phyloP scores from a whole-genome alignment of 1,284 basidiomycete genomes.

The Pseudozyma sp. region DNA sequence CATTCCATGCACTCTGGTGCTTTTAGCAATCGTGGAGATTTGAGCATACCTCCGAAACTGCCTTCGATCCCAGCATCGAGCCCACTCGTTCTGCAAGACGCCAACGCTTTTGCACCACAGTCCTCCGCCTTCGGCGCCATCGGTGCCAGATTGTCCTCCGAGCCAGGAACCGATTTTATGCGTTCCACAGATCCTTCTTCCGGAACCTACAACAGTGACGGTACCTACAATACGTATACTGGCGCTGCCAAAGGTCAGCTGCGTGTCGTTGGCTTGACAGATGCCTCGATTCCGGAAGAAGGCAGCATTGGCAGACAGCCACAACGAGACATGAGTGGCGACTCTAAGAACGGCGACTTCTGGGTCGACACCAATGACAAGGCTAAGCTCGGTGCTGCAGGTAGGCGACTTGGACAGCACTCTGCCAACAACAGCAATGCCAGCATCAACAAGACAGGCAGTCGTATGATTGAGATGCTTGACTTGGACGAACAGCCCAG shows the following conservation, averaged over 20 bases:
- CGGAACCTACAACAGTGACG: constrained; percentile 29
- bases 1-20: constrained; percentile 25
- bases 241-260: constrained; percentile 28
- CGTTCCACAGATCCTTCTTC: constrained; percentile 19
- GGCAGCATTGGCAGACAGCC: constrained; percentile 2
- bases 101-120: constrained; percentile 12
- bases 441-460: constrained; percentile 33
- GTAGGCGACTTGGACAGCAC: constrained; percentile 23
- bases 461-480: constrained; percentile 42
- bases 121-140: not conserved
- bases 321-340: constrained; percentile 21
- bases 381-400: constrained; percentile 14
- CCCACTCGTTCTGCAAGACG: constrained; percentile 23
- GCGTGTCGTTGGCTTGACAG: constrained; percentile 23
- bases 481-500: constrained; percentile 24
- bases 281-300: constrained; percentile 17
- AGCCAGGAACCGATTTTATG: constrained; percentile 13
- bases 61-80: constrained; percentile 33
- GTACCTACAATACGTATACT: constrained; percentile 37
- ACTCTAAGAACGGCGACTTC: constrained; percentile 21
- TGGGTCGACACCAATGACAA: constrained; percentile 16
- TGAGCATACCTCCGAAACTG: constrained; percentile 23
- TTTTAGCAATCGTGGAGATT: constrained; percentile 1
- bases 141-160: constrained; percentile 6
- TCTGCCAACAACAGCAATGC: constrained; percentile 28